Base-by-base conservation (phyloP, 2,329 filamentous ascomycete species). In the Colletotrichum theobromicola region DNA sequence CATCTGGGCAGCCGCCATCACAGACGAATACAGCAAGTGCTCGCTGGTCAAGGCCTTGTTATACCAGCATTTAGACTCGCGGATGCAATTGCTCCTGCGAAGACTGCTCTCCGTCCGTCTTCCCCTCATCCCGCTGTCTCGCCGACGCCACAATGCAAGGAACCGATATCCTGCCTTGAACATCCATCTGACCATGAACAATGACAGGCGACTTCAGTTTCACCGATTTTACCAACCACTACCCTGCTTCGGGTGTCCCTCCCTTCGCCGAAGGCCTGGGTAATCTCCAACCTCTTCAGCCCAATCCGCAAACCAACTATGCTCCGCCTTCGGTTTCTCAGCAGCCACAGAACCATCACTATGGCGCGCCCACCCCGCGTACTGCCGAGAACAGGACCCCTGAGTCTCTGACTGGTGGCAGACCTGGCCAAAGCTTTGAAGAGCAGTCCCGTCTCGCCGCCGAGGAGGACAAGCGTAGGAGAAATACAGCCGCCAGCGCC, bases 381-480 rank as follows among this genome's bases (percentile, higher is more conserved):
- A 77, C 82, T 7, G 82, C 82, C 28, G 87, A 88, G 69, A 88
- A 88, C 83, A 85, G 85, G 76, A 86, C 88, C 78, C 81, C 87
- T 26, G 87, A 88, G 70, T 81, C 83, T 34, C 12, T 83, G 71
- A 81, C 80, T 65, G 81, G 83, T 67, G 80, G 64, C 70, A 76
- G 83, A 81, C 75, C 88, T 83, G 70, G 84, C 89, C 77, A 92
- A 74, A 90, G 85, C 78, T 89, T 93, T 63, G 94, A 96, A 83
- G 94, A 95, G 76, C 88, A 91, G 50, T 93, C 93, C 15, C 93
- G 94, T 50, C 78, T 92, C 7, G 93, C 93, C 15, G 95, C 95
- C 26, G 95, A 98, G 83, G 95, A 98, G 84, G 95, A 98, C 83
- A 97, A 97, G 87, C 93, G 95, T 64, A 92, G 95, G 74, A 92